A percentile compares a stretch with the other conserved stretches of the same genome.
Conservation (phyloP, 768 basidiomycete genomes). For the Pisolithus albus region DNA sequence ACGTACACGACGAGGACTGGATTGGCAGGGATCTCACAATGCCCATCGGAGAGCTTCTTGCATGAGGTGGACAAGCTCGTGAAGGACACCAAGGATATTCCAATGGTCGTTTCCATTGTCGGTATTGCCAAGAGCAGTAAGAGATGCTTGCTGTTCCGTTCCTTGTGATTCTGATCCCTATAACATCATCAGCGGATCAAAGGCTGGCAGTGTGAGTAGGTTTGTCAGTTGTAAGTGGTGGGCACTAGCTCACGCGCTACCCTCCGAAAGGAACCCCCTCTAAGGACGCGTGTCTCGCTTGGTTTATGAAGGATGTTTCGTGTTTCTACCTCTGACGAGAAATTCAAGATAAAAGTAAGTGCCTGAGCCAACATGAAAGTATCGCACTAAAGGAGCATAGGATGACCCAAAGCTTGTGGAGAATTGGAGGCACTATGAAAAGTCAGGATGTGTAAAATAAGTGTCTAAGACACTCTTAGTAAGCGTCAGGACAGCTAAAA, state of each 20-base stretch:
- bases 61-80: constrained; percentile 53
- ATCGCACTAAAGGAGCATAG: constrained; percentile 24
- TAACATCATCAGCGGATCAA: constrained; percentile 54
- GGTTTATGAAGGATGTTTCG: constrained; percentile 71
- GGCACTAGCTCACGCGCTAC: constrained; percentile 4
- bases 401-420: constrained; percentile 66
- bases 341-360: constrained; percentile 47
- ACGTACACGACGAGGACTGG: constrained; percentile 79
- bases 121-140: constrained; percentile 69
- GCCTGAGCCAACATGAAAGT: neutral
- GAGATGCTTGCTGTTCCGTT: constrained; percentile 18
- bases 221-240: neutral
- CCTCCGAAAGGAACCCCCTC: neutral
- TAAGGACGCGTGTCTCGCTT: constrained; percentile 53
- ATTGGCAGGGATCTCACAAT: constrained; percentile 59
- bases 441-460: too few relatives aligned
- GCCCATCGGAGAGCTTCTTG: constrained; percentile 53
- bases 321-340: constrained; percentile 59
- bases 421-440: constrained; percentile 76
- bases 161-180: neutral
- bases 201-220: constrained; percentile 58
- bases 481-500: too few relatives aligned
- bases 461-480: too few relatives aligned
- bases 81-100: constrained; percentile 51
- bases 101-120: constrained; percentile 73